Percentiles rank a stretch among this genome's conserved stretches.
These are phyloP conservation scores for Botryotinia globosa DNA, from an alignment of 2,329 filamentous ascomycete genomes.

Conservation along the genomic window DNA sequence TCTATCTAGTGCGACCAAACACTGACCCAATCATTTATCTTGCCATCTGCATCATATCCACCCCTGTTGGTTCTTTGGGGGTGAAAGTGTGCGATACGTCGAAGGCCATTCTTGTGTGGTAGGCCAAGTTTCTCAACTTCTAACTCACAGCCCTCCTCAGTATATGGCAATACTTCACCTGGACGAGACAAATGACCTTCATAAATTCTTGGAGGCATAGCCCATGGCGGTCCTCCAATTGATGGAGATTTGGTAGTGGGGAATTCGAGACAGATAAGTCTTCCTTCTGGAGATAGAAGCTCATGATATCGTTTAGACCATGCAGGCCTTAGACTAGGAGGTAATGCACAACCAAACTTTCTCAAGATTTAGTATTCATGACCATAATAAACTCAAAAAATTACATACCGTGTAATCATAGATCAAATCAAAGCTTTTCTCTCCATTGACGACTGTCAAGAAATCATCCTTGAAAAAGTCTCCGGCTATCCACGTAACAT, in stretches of 20 bases:
- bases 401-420: slow-evolving; percentile 60
- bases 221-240: slow-evolving; percentile 70
- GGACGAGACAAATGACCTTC: slow-evolving; percentile 67
- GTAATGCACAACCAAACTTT: slow-evolving; percentile 62
- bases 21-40: slow-evolving; percentile 52
- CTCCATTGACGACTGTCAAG: slow-evolving; percentile 43
- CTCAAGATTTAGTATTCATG: slow-evolving; percentile 20
- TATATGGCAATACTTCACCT: slow-evolving; percentile 64
- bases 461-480: slow-evolving; percentile 67
- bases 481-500: slow-evolving; percentile 54
- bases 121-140: slow-evolving; percentile 45
- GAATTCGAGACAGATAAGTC: slow-evolving; percentile 70
- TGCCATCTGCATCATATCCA: slow-evolving; percentile 47
- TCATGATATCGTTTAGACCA: slow-evolving; percentile 54
- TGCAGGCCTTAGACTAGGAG: slow-evolving; percentile 48
- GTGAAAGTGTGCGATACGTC: slow-evolving; percentile 49
- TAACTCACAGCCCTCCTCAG: slow-evolving; percentile 50
- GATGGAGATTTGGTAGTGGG: slow-evolving; percentile 68
- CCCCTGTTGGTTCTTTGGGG: slow-evolving; percentile 50
- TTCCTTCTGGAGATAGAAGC: slow-evolving; percentile 50
- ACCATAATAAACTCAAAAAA: not conserved
- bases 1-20: slow-evolving; percentile 46
- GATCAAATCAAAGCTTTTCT: slow-evolving; percentile 59
- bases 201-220: slow-evolving; percentile 67
- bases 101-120: slow-evolving; percentile 41